Evolutionary conservation across 2,329 filamentous ascomycete species (phyloP).

Genomic region (Myrmaecium sp.): DNA sequence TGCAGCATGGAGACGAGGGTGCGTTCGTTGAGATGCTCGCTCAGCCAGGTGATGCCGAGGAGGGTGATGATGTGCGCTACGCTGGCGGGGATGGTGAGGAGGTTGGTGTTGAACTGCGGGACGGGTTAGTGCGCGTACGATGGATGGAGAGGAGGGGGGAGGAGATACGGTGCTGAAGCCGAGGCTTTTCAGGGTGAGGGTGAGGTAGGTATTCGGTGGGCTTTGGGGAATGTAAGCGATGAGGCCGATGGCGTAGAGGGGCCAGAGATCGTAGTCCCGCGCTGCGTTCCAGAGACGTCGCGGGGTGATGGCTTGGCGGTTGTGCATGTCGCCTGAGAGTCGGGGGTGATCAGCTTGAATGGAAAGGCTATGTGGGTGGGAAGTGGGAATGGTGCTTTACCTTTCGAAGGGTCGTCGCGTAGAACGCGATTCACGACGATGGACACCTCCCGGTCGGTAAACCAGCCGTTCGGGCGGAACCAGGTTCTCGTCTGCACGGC

Average conservation of each 20-base stretch:
- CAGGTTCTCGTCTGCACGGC: slow-evolving; percentile 34
- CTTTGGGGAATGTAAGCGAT: slow-evolving; percentile 33
- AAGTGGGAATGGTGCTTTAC: background rate
- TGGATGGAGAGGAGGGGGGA: background rate
- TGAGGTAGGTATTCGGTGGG: slow-evolving; percentile 30
- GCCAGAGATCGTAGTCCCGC: slow-evolving; percentile 16
- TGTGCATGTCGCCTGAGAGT: slow-evolving; percentile 32
- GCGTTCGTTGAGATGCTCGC: slow-evolving; percentile 29
- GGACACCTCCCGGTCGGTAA: slow-evolving; percentile 41
- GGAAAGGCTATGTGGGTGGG: background rate
- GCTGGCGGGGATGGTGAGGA: slow-evolving; percentile 40
- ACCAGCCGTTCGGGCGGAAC: slow-evolving; percentile 46
- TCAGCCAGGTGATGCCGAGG: slow-evolving; percentile 27
- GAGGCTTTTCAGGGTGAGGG: slow-evolving; percentile 38
- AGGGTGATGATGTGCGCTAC: slow-evolving; percentile 24
- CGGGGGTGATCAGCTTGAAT: slow-evolving; percentile 20
- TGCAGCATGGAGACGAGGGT: slow-evolving; percentile 31
- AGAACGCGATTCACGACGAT: slow-evolving; percentile 46
- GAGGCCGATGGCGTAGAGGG: slow-evolving; percentile 16
- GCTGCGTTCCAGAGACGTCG: slow-evolving; percentile 10
- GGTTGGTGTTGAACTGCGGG: slow-evolving; percentile 37
- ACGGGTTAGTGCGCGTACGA: background rate
- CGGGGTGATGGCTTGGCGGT: slow-evolving; percentile 12
- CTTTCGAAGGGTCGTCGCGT: slow-evolving; percentile 37
- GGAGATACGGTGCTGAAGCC: slow-evolving; percentile 33